A percentile compares a stretch with the other conserved stretches of the same genome.
Evolutionary conservation across 2,329 filamentous ascomycete genomes (phyloP).

Genomic region (Tolypocladium nubicola): DNA sequence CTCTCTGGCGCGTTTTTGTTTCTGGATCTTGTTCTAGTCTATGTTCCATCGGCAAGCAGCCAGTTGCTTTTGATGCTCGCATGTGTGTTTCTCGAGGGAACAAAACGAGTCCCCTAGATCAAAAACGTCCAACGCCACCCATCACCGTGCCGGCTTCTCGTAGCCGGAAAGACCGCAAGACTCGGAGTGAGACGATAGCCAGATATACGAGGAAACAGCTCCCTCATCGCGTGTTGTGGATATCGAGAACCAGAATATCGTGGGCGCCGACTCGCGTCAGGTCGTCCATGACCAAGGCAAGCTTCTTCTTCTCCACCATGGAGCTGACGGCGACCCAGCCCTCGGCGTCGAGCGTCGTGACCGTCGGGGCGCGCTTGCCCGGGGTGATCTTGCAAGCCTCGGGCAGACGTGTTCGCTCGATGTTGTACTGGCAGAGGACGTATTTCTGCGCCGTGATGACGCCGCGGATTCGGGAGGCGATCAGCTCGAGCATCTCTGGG

Average conservation of each 20-base stretch:
- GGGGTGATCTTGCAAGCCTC: constrained; percentile 71
- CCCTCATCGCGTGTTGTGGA: constrained; percentile 61
- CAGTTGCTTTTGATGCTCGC: background rate
- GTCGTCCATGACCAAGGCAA: constrained; percentile 81
- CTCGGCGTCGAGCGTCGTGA: constrained; percentile 79
- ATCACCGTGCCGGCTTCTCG: background rate
- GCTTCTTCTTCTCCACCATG: constrained; percentile 85
- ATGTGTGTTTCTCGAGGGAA: background rate
- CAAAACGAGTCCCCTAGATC: background rate
- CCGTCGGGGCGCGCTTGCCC: constrained; percentile 84
- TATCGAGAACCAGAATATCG: constrained; percentile 77
- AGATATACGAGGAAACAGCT: background rate
- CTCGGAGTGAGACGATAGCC: background rate
- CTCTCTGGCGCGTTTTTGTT: background rate
- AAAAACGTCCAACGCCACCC: background rate
- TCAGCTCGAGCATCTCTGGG: constrained; percentile 69
- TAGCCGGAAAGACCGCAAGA: background rate
- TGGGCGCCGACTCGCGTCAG: constrained; percentile 65
- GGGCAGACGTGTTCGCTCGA: constrained; percentile 58
- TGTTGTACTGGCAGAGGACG: constrained; percentile 94
- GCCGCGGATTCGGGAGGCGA: constrained; percentile 77
- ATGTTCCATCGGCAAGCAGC: background rate
- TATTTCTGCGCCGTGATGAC: constrained; percentile 93
- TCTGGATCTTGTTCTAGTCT: background rate
- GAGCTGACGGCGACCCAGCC: constrained; percentile 90